Evolutionary conservation across 2,329 filamentous ascomycete species (phyloP).

Genomic region (Sordariomycetes sp.): DNA sequence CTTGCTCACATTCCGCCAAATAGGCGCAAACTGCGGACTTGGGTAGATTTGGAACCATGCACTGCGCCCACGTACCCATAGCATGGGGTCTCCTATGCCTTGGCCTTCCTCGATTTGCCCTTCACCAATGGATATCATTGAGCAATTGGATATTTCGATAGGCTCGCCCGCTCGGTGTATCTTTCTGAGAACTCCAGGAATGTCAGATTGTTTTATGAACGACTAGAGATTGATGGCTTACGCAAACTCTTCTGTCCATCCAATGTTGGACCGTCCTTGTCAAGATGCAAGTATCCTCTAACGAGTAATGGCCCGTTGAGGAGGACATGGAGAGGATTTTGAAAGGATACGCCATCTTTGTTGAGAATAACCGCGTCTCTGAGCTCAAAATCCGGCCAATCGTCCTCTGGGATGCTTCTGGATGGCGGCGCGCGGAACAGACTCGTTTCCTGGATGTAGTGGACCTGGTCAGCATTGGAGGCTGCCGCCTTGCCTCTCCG

Average conservation of each 20-base stretch:
- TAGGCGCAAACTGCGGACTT: constrained; percentile 42
- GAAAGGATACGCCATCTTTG: constrained; percentile 41
- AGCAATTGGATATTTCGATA: constrained; percentile 1
- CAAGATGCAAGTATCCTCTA: constrained; percentile 47
- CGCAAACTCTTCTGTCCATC: constrained; percentile 21
- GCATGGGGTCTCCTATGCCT: neutral
- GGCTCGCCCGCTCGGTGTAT: neutral
- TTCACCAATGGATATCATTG: constrained; percentile 1
- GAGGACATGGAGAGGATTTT: constrained; percentile 53
- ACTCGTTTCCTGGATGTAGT: constrained; percentile 22
- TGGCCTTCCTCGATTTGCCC: neutral
- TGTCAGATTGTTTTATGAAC: neutral
- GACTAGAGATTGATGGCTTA: neutral
- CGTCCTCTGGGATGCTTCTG: constrained; percentile 14
- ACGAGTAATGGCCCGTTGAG: constrained; percentile 52
- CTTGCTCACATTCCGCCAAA: constrained; percentile 52
- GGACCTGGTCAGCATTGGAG: too few species aligned
- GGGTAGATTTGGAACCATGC: constrained; percentile 64
- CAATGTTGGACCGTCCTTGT: too few species aligned
- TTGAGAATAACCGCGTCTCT: constrained; percentile 50
- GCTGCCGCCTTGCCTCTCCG: too few species aligned
- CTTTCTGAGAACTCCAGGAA: neutral
- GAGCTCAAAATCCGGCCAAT: constrained; percentile 56
- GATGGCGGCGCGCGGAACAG: constrained; percentile 17
- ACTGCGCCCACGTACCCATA: constrained; percentile 35